Percentiles rank a stretch among this genome's conserved stretches.
Evolutionary conservation across 2,329 filamentous ascomycete species (phyloP).

Genomic region (Neofusicoccum kwambonambiense): DNA sequence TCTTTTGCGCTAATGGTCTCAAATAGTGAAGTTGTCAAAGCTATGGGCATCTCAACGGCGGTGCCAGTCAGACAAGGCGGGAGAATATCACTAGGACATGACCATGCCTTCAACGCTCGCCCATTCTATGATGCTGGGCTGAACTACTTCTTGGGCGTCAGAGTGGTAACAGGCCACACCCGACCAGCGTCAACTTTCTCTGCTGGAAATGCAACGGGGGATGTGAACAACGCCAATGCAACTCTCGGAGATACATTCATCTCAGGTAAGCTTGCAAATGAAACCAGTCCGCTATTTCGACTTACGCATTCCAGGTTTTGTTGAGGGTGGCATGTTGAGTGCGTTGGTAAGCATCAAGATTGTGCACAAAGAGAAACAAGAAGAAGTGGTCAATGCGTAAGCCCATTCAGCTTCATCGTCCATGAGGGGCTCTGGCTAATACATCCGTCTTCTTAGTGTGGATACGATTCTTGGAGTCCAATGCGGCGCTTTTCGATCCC

Average conservation of each 20-base stretch:
- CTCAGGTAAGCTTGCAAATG: neutral
- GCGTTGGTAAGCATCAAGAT: neutral
- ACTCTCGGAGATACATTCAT: neutral
- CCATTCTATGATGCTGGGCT: neutral
- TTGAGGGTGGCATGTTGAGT: neutral
- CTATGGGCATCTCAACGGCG: too few species aligned
- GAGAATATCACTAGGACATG: too few species aligned
- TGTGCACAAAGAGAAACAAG: neutral
- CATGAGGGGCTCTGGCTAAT: neutral
- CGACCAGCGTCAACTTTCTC: neutral
- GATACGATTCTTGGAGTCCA: too few species aligned
- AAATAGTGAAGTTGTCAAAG: too few species aligned
- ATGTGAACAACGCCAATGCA: too few species aligned
- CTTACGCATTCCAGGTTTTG: neutral
- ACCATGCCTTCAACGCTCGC: too few species aligned
- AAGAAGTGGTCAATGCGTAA: neutral
- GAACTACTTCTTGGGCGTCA: neutral
- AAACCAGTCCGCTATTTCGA: neutral
- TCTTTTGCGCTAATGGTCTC: too few species aligned
- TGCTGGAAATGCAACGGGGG: too few species aligned
- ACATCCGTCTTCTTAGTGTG: too few species aligned
- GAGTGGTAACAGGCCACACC: neutral
- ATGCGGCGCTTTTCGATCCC: too few species aligned
- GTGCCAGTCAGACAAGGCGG: too few species aligned
- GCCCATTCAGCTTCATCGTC: neutral